Evolutionary conservation across 208 protist genomes (phyloP).

Genomic region (Wallacemonas sp.): DNA sequence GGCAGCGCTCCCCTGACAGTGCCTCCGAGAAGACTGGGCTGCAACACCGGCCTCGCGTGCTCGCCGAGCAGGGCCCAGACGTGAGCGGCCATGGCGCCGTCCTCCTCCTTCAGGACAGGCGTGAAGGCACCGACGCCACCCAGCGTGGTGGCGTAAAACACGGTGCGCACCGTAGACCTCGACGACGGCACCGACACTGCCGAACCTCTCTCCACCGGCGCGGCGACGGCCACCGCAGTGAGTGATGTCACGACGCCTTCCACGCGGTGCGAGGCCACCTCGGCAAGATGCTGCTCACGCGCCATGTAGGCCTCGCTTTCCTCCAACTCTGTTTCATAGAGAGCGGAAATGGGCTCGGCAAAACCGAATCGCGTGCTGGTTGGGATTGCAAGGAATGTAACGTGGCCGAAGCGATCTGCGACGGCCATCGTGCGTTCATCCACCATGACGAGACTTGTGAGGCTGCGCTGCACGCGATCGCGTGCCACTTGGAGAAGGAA

Average conservation of each 20-base stretch:
- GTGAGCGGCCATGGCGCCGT: constrained; percentile 71
- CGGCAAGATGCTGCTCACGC: constrained; percentile 51
- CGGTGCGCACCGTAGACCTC: constrained; percentile 35
- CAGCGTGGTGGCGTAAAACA: constrained; percentile 74
- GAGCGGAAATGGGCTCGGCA: constrained; percentile 48
- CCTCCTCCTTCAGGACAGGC: constrained; percentile 69
- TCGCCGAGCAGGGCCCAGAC: constrained; percentile 51
- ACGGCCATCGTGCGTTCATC: constrained; percentile 76
- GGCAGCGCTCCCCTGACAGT: constrained; percentile 11
- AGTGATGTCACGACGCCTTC: constrained; percentile 73
- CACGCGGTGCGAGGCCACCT: constrained; percentile 64
- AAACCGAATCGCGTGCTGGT: constrained; percentile 53
- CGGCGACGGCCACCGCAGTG: constrained; percentile 46
- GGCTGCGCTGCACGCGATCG: constrained; percentile 59
- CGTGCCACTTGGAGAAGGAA: constrained; percentile 66
- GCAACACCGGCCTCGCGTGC: constrained; percentile 42
- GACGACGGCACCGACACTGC: constrained; percentile 22
- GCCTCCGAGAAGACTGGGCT: neutral
- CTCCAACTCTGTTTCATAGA: constrained; percentile 57
- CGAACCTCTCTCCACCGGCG: constrained; percentile 32
- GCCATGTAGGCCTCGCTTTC: constrained; percentile 41
- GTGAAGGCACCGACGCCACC: constrained; percentile 71
- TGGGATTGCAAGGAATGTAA: constrained; percentile 69
- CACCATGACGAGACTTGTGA: constrained; percentile 62
- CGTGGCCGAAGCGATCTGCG: constrained; percentile 67